A percentile compares a stretch with the other conserved stretches of the same genome.
Conservation (phyloP, 1,284 basidiomycete species). For the Cutaneotrichosporon cavernicola region DNA sequence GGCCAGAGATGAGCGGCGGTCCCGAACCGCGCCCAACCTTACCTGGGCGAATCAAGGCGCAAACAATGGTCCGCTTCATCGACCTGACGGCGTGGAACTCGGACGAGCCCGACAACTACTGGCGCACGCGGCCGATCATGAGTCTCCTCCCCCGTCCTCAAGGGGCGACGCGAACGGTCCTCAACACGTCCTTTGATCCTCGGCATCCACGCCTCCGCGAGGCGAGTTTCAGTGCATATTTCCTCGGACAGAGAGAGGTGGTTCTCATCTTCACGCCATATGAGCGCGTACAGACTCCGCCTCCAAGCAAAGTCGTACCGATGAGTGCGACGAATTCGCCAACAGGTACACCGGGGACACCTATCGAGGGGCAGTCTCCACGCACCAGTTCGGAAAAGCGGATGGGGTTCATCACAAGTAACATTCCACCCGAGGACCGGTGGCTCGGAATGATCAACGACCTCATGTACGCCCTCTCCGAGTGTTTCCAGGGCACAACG, state of each 20-base stretch:
- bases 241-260: conserved; percentile 3
- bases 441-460: conserved; percentile 13
- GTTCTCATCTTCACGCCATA: conserved; percentile 10
- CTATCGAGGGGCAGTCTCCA: background rate
- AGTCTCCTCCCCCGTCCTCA: conserved; percentile 2
- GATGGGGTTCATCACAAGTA: conserved; percentile 1
- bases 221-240: conserved; percentile 7
- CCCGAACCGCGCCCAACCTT: conserved; percentile 1
- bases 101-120: conserved; percentile 8
- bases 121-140: conserved; percentile 8
- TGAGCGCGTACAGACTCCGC: background rate
- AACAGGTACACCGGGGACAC: background rate
- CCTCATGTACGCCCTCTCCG: conserved; percentile 9
- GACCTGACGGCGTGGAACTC: conserved; percentile 14
- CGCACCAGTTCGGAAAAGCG: background rate
- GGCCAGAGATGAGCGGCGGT: conserved; percentile 2
- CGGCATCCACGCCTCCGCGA: conserved; percentile 11
- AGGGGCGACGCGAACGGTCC: background rate
- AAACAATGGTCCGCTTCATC: conserved; percentile 9
- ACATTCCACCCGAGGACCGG: background rate
- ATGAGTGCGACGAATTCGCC: background rate
- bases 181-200: conserved; percentile 7
- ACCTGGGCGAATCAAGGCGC: background rate
- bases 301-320: background rate
- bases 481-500: conserved; percentile 5